Evolutionary conservation across 495 filamentous ascomycete genomes (phyloP).

Genomic region (Trichodelitschia bisporula): DNA sequence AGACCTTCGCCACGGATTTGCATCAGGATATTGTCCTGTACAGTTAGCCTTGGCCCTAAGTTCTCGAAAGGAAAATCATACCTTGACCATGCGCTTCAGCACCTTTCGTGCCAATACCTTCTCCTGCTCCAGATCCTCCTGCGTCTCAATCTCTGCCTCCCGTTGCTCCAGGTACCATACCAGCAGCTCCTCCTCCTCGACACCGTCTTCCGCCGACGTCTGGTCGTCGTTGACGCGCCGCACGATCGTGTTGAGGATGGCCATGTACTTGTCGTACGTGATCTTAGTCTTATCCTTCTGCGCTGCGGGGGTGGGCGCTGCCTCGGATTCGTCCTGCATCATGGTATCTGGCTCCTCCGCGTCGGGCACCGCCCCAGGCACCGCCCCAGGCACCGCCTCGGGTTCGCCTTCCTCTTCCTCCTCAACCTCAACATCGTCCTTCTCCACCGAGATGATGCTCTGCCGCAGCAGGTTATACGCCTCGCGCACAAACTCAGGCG

Average conservation of each 20-base stretch:
- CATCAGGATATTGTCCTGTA: slow-evolving; percentile 77
- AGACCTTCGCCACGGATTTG: slow-evolving; percentile 69
- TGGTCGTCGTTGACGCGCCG: slow-evolving; percentile 59
- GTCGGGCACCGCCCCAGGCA: slow-evolving; percentile 21
- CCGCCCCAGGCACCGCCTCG: slow-evolving; percentile 11
- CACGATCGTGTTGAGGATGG: slow-evolving; percentile 67
- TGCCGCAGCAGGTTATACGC: slow-evolving; percentile 73
- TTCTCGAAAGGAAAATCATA: slow-evolving; percentile 16
- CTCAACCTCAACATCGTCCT: slow-evolving; percentile 92
- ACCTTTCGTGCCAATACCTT: slow-evolving; percentile 62
- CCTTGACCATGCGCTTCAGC: slow-evolving; percentile 89
- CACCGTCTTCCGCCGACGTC: slow-evolving; percentile 47
- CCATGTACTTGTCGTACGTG: slow-evolving; percentile 84
- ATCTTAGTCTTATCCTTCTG: slow-evolving; percentile 54
- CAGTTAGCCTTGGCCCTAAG: slow-evolving; percentile 5
- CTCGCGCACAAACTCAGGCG: slow-evolving; percentile 63
- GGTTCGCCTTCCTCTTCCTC: slow-evolving; percentile 40
- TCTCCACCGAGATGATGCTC: slow-evolving; percentile 92
- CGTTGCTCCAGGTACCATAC: slow-evolving; percentile 90
- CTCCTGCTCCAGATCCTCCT: slow-evolving; percentile 63
- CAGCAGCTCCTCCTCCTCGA: slow-evolving; percentile 66
- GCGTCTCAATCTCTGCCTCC: slow-evolving; percentile 53
- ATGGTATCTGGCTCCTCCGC: slow-evolving; percentile 24
- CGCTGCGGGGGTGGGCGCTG: slow-evolving; percentile 15
- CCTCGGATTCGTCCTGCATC: slow-evolving; percentile 13